phyloP scores from a whole-genome alignment of 768 basidiomycete genomes.

The Arthromyces matolae region DNA sequence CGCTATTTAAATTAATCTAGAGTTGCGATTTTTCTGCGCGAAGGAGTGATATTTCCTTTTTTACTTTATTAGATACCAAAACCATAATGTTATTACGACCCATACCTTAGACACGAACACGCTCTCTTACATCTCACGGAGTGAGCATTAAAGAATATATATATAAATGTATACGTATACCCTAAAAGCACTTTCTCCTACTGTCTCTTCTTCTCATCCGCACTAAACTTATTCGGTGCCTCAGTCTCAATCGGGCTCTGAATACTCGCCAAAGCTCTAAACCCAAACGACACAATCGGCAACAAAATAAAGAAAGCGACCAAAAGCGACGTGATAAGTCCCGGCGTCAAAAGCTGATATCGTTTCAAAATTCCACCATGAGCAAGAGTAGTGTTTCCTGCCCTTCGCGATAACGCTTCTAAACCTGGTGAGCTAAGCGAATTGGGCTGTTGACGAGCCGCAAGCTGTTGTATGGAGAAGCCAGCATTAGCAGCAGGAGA shows the following conservation, averaged over 20 bases:
- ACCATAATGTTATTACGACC: no score
- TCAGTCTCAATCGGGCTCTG: conserved; percentile 65
- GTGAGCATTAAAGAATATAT: no score
- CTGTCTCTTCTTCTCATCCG: conserved; percentile 75
- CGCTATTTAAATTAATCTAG: conserved; percentile 6
- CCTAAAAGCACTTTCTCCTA: conserved; percentile 31
- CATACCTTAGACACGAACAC: no score
- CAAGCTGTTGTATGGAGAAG: conserved; percentile 22
- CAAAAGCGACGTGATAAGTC: conserved; percentile 62
- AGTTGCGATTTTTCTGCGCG: no score
- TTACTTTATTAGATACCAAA: no score
- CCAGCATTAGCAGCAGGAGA: conserved; percentile 17
- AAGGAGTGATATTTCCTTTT: no score
- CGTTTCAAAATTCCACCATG: conserved; percentile 62
- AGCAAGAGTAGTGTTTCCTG: conserved; percentile 39
- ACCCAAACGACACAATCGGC: conserved; percentile 60
- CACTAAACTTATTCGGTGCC: conserved; percentile 60
- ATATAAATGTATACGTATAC: no score
- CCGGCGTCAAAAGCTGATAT: conserved; percentile 78
- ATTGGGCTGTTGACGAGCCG: conserved; percentile 18
- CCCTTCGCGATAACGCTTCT: no score
- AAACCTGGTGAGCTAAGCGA: no score
- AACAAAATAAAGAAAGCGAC: conserved; percentile 64
- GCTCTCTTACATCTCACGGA: no score
- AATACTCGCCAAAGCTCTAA: conserved; percentile 68